Evolutionary conservation across 352 stramenopile species (phyloP), one percentile per base, ranked within the genome.

Genomic region (Aphanomyces cochlioides): DNA sequence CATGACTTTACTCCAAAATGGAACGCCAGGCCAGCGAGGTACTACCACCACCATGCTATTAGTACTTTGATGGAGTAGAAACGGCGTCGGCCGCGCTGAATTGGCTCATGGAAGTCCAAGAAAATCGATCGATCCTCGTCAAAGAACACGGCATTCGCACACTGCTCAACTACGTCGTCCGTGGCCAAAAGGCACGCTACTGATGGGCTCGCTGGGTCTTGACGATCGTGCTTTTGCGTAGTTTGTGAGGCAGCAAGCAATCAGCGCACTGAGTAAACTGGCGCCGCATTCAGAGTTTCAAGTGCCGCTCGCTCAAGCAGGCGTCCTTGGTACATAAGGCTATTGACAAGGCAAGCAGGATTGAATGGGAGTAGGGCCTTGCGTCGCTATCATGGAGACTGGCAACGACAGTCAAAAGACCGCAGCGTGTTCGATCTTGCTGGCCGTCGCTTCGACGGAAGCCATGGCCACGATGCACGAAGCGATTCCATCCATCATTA

Each of bases 391-490:
- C 21, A 45, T 70, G n/a, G 64, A 56, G 6, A 56, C 53, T 4
- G 64, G 64, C 47, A 70, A 70, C 54, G 64, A 70, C 15, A 61
- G 45, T 21, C 64, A 70, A 47, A 70, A 70, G 39, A 70, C 64
- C 3, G 64, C 64, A 0, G 64, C 64, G n/a, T 70, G 64, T 19
- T 47, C 19, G 10, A 50, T 70, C 19, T 43, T 70, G n/a, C 17
- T 56, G 17, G 64, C 64, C 3, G 36, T 70, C 13, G 64, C 64
- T 0, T 39, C 43, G 5, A 70, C 64, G 7, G 64, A 70, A 34
- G 19, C 53, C 4, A 19, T 70, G n/a, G 50, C 10, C 15, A 61
- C 39, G 15, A 70, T 70, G 64, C 34, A 36, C 7, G 64, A 70
- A 19, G 21, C 64, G 5, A 61, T 70, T 38, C 36, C 43, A 12